phyloP scores from a whole-genome alignment of 2,329 filamentous ascomycete genomes.

The Fusarium citri region DNA sequence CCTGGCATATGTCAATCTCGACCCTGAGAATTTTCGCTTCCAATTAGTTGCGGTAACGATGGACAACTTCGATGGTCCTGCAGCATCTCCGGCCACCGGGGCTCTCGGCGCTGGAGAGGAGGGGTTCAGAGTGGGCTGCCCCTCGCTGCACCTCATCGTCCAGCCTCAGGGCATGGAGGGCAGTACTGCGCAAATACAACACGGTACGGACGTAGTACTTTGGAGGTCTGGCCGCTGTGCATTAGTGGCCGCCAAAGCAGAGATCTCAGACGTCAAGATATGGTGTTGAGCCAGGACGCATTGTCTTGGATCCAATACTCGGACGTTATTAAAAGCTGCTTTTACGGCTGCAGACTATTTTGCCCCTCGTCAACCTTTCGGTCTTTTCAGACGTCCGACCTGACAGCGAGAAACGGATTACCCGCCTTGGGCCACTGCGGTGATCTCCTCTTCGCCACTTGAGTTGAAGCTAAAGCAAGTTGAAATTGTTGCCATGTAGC shows the following conservation, averaged over 20 bases:
- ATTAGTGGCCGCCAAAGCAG: slow-evolving; percentile 51
- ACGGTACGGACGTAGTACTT: slow-evolving; percentile 33
- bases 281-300: slow-evolving; percentile 47
- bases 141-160: slow-evolving; percentile 34
- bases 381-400: slow-evolving; percentile 30
- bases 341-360: slow-evolving; percentile 24
- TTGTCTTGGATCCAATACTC: slow-evolving; percentile 8
- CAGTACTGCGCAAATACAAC: slow-evolving; percentile 39
- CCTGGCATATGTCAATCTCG: slow-evolving; percentile 28
- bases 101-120: slow-evolving; percentile 31
- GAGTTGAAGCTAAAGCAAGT: slow-evolving; percentile 41
- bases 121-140: slow-evolving; percentile 38
- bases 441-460: slow-evolving; percentile 48
- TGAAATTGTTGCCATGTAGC: slow-evolving; percentile 45
- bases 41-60: slow-evolving; percentile 33
- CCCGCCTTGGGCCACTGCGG: slow-evolving; percentile 38
- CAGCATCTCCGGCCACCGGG: slow-evolving; percentile 35
- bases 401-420: slow-evolving; percentile 40
- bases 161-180: slow-evolving; percentile 7
- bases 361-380: slow-evolving; percentile 38
- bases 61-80: slow-evolving; percentile 34
- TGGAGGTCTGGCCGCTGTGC: slow-evolving; percentile 44
- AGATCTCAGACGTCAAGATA: slow-evolving; percentile 50
- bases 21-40: slow-evolving; percentile 43
- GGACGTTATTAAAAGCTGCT: slow-evolving; percentile 16